phyloP scores from a whole-genome alignment of 306 rosid genomes.

The Benincasa hispida region DNA sequence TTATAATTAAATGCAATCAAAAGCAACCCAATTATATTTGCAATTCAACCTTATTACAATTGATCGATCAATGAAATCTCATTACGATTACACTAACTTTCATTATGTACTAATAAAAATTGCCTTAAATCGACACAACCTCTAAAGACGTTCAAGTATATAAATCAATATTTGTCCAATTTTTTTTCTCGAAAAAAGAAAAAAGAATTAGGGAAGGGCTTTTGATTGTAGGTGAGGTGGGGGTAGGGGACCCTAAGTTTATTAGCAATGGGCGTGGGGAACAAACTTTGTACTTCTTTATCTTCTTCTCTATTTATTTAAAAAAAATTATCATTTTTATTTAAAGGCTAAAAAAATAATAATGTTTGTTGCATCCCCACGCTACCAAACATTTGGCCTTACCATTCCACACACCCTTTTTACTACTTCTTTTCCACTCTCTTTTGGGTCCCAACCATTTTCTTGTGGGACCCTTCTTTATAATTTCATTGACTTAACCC shows the following conservation, averaged over 20 bases:
- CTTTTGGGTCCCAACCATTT: not conserved
- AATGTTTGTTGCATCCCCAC: slow-evolving; percentile 37
- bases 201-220: not conserved
- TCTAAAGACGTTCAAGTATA: no score
- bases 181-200: not conserved
- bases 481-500: not conserved
- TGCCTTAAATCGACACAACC: no score
- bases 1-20: no score
- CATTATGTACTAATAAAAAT: no score
- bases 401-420: not conserved
- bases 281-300: slow-evolving; percentile 26
- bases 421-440: not conserved
- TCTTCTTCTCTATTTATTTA: slow-evolving; percentile 3
- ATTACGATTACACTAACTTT: no score
- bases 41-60: no score
- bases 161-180: no score
- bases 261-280: slow-evolving; percentile 16
- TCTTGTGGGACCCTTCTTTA: not conserved
- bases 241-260: not conserved
- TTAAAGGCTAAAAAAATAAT: slow-evolving; percentile 8
- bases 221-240: not conserved
- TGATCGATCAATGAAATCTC: no score
- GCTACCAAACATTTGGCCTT: slow-evolving; percentile 20
- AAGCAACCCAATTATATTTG: no score
- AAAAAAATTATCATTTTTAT: slow-evolving; percentile 3